These are phyloP conservation scores for Fusarium floridanum DNA, from an alignment of 2,329 filamentous ascomycete species.

Conservation along the genomic window DNA sequence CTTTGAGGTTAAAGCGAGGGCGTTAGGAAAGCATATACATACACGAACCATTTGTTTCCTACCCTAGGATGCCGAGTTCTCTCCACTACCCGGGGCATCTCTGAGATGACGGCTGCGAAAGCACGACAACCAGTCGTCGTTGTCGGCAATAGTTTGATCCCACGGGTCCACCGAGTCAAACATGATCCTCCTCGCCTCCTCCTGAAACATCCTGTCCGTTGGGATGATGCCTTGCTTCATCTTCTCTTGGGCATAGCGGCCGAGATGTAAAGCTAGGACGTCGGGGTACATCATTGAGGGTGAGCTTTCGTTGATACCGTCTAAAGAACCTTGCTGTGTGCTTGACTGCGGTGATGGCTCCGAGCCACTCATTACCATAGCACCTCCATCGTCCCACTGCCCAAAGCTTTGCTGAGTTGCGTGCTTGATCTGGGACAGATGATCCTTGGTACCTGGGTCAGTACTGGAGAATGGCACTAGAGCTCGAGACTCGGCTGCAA, in stretches of 20 bases:
- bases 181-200: conserved; percentile 43
- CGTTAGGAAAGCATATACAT: neutral
- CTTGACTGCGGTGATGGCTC: neutral
- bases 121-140: conserved; percentile 43
- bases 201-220: conserved; percentile 47
- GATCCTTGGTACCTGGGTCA: conserved; percentile 36
- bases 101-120: conserved; percentile 36
- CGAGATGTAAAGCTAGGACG: conserved; percentile 33
- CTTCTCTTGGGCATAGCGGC: conserved; percentile 40
- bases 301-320: neutral
- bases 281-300: conserved; percentile 27
- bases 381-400: neutral
- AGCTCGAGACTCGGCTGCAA: conserved; percentile 39
- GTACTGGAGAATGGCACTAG: conserved; percentile 47
- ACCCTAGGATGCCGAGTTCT: neutral
- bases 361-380: neutral
- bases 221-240: conserved; percentile 38
- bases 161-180: conserved; percentile 42
- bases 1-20: neutral
- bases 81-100: neutral
- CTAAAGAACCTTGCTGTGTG: neutral
- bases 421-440: conserved; percentile 34
- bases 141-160: conserved; percentile 48
- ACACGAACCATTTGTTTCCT: neutral
- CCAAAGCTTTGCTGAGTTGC: neutral